Conservation (phyloP, 1,284 basidiomycete genomes). For the Ganoderma sinense region DNA sequence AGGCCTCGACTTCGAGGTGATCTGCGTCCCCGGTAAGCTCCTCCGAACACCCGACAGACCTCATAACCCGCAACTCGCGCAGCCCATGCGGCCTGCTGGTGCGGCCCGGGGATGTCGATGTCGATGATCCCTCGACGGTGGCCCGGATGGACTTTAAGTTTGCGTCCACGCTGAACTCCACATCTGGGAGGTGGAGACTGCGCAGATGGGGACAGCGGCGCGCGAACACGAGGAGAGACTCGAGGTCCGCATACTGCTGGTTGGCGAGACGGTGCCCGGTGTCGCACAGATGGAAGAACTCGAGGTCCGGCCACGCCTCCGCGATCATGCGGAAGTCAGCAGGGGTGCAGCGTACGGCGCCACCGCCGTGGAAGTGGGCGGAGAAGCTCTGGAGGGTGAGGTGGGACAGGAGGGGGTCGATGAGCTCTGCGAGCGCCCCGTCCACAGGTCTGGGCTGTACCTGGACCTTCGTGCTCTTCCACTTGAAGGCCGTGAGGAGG, state of each 20-base stretch:
- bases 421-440: background rate
- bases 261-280: background rate
- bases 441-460: no score
- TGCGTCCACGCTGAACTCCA: background rate
- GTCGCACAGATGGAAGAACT: background rate
- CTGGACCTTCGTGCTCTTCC: background rate
- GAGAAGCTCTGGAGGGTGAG: background rate
- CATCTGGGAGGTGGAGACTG: background rate
- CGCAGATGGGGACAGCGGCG: background rate
- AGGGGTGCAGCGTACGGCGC: background rate
- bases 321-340: background rate
- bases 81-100: background rate
- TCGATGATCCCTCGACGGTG: no score
- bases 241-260: background rate
- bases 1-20: no score
- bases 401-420: background rate
- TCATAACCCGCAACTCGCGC: background rate
- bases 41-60: no score
- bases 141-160: no score
- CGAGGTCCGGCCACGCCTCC: background rate
- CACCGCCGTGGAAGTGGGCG: background rate
- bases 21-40: no score
- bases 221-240: background rate
- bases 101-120: no score
- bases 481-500: background rate